A percentile compares a stretch with the other conserved stretches of the same genome.
Evolutionary conservation across 768 basidiomycete species (phyloP).

Genomic region (Pisolithus albus): DNA sequence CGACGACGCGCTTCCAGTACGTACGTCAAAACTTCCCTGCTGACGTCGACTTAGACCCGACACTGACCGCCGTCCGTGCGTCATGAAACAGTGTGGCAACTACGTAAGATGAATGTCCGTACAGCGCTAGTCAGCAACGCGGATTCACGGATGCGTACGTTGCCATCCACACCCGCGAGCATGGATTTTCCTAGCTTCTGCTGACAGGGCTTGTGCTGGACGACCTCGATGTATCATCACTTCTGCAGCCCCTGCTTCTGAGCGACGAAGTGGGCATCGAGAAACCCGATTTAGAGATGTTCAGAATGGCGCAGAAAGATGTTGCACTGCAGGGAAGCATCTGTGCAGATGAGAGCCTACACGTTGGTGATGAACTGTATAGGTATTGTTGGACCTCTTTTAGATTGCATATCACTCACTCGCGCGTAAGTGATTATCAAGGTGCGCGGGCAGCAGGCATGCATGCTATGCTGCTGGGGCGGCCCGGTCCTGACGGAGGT

Average conservation of each 20-base stretch:
- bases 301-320: constrained; percentile 34
- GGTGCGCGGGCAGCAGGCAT: constrained; percentile 54
- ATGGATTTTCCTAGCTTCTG: neutral
- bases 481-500: constrained; percentile 43
- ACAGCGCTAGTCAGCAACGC: constrained; percentile 68
- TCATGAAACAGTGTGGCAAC: constrained; percentile 33
- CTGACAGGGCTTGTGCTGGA: constrained; percentile 42
- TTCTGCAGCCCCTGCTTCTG: constrained; percentile 51
- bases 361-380: constrained; percentile 70
- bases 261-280: constrained; percentile 66
- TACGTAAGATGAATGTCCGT: constrained; percentile 40
- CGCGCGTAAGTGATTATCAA: constrained; percentile 49
- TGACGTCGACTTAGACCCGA: neutral
- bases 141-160: constrained; percentile 64
- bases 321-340: neutral
- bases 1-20: constrained; percentile 46
- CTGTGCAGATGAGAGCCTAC: constrained; percentile 40
- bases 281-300: constrained; percentile 61
- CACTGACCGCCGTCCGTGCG: neutral
- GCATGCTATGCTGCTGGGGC: constrained; percentile 49
- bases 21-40: constrained; percentile 18
- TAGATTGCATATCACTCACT: constrained; percentile 1
- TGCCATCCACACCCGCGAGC: neutral
- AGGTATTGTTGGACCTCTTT: constrained; percentile 38
- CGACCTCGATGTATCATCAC: constrained; percentile 49